Conservation (phyloP, 306 rosid species). For the barrel medic (Medicago truncatula) region MtrunA17r5.0-ANR NC_053042.1:26741001-26741500, state of each 20-base stretch:
- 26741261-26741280: neutral
- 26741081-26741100: conserved; percentile 55
- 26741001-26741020: conserved; percentile 34
- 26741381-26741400: too few species aligned
- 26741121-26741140: conserved; percentile 79
- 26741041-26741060: conserved; percentile 44
- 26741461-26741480: too few species aligned
- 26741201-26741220: conserved; percentile 56
- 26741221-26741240: neutral
- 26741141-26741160: conserved; percentile 63
- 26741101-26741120: conserved; percentile 67
- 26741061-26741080: conserved; percentile 49
- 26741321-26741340: conserved; percentile 28
- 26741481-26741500: too few species aligned
- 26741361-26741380: neutral
- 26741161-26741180: conserved; percentile 55
- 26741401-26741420: too few species aligned
- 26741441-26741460: too few species aligned
- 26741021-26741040: conserved; percentile 46
- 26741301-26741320: neutral
- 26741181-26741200: conserved; percentile 60
- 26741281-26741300: conserved; percentile 8
- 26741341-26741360: conserved; percentile 23
- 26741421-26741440: too few species aligned
- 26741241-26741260: neutral